A percentile compares a stretch with the other conserved stretches of the same genome.
These are phyloP conservation scores for Cinchona pubescens DNA, from an alignment of 257 asterid species.

Conservation along the genomic window DNA sequence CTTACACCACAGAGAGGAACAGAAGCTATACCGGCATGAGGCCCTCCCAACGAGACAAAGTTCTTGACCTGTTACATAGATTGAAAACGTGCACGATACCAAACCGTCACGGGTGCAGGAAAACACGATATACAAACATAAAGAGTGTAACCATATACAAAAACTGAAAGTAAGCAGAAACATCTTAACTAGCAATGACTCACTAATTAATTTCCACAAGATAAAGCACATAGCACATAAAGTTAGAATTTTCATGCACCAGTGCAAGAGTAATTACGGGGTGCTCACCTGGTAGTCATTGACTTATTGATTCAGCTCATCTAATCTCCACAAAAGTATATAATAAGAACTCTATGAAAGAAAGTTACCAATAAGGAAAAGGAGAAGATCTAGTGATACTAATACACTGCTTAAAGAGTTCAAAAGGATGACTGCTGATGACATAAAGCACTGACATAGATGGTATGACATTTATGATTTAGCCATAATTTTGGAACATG, in stretches of 20 bases:
- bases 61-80: constrained; percentile 64
- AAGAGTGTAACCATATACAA: neutral
- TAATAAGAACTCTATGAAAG: neutral
- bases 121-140: neutral
- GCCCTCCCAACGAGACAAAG: constrained; percentile 82
- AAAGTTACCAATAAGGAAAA: neutral
- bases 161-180: neutral
- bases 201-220: neutral
- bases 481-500: neutral
- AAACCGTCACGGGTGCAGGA: neutral
- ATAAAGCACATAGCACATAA: neutral
- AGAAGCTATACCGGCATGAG: constrained; percentile 98
- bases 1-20: constrained; percentile 97
- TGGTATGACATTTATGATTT: neutral
- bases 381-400: neutral
- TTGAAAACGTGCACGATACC: neutral
- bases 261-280: neutral
- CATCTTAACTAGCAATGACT: no score
- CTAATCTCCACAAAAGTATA: neutral
- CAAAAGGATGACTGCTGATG: neutral
- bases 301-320: neutral
- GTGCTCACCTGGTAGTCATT: neutral
- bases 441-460: neutral
- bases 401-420: neutral
- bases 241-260: neutral